Percentiles rank a stretch among this genome's conserved stretches.
phyloP scores from a whole-genome alignment of 176 grass and related monocot species.

The Triticum timopheevii region DNA sequence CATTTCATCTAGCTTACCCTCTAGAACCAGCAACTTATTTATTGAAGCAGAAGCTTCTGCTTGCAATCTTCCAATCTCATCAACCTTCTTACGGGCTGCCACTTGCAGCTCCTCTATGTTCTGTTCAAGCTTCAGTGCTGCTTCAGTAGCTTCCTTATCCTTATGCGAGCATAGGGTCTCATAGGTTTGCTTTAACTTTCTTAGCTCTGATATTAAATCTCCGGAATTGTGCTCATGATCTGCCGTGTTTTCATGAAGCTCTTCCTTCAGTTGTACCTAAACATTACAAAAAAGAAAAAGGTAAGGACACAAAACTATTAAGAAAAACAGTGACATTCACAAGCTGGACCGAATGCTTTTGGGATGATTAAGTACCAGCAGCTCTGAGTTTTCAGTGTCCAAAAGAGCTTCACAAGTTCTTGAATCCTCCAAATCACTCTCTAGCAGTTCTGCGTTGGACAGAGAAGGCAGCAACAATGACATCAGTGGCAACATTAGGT shows the following conservation, averaged over 20 bases:
- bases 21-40: background rate
- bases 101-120: constrained; percentile 29
- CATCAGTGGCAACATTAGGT: background rate
- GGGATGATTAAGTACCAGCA: constrained; percentile 36
- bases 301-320: background rate
- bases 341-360: background rate
- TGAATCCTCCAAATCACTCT: constrained; percentile 38
- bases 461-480: background rate
- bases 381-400: constrained; percentile 30
- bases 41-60: background rate
- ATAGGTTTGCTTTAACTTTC: constrained; percentile 44
- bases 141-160: constrained; percentile 48
- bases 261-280: constrained; percentile 39
- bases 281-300: background rate
- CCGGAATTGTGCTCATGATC: constrained; percentile 11
- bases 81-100: constrained; percentile 36
- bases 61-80: constrained; percentile 32
- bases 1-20: background rate
- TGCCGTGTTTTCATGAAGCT: background rate
- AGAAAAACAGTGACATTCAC: background rate
- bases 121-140: constrained; percentile 25
- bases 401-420: constrained; percentile 13
- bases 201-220: constrained; percentile 31
- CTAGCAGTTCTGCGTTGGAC: constrained; percentile 34
- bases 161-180: constrained; percentile 36